Evolutionary conservation across 495 filamentous ascomycete species (phyloP).

Genomic region (Articulospora tetracladia): DNA sequence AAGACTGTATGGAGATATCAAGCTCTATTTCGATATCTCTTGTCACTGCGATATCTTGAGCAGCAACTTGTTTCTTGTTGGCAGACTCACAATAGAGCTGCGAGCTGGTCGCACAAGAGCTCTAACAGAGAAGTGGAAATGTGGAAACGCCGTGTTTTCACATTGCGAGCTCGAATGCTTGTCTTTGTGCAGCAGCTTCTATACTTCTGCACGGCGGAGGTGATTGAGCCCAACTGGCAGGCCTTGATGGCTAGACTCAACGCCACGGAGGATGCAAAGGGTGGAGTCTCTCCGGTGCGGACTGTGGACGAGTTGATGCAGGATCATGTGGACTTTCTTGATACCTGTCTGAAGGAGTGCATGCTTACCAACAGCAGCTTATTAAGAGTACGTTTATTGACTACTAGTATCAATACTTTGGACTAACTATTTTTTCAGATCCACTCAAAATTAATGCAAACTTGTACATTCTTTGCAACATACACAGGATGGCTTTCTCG

Average conservation of each 20-base stretch:
- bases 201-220: constrained; percentile 95
- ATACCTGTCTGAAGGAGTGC: constrained; percentile 97
- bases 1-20: constrained; percentile 96
- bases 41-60: constrained; percentile 86
- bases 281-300: constrained; percentile 38
- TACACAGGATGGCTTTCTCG: constrained; percentile 78
- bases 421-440: constrained; percentile 52
- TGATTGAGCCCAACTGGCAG: constrained; percentile 97
- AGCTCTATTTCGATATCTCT: constrained; percentile 87
- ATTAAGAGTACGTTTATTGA: constrained; percentile 60
- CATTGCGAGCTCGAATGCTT: constrained; percentile 86
- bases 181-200: constrained; percentile 94
- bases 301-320: constrained; percentile 99
- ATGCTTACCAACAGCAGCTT: constrained; percentile 97
- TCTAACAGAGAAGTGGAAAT: constrained; percentile 71
- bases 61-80: constrained; percentile 77
- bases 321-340: constrained; percentile 96
- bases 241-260: constrained; percentile 81
- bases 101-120: constrained; percentile 80
- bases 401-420: neutral
- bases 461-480: constrained; percentile 86
- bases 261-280: constrained; percentile 39
- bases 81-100: constrained; percentile 81
- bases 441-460: constrained; percentile 89
- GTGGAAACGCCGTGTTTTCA: constrained; percentile 94